phyloP scores from a whole-genome alignment of 305 asterid genomes.

The Rubia peregrina region DNA sequence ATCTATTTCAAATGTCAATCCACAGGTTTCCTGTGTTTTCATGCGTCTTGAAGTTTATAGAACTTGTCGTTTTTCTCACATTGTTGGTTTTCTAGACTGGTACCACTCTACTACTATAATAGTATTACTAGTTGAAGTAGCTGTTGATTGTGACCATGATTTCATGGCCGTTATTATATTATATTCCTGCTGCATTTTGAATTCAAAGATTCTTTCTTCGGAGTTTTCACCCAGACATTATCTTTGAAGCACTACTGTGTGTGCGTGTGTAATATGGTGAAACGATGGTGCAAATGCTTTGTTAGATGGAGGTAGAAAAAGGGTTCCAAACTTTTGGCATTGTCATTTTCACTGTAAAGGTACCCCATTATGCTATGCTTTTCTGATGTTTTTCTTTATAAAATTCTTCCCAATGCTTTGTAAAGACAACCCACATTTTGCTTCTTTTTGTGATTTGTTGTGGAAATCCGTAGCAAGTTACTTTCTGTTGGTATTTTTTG shows the following conservation, averaged over 20 bases:
- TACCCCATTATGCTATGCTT: constrained; percentile 27
- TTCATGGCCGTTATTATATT: constrained; percentile 19
- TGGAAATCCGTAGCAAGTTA: neutral
- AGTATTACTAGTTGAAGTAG: constrained; percentile 8
- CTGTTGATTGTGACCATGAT: constrained; percentile 13
- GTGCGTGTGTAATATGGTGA: constrained; percentile 15
- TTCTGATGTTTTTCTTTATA: constrained; percentile 10
- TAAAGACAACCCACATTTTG: constrained; percentile 14
- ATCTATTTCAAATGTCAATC: constrained; percentile 34
- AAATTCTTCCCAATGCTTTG: constrained; percentile 18
- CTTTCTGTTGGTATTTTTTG: constrained; percentile 8
- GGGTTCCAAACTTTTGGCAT: constrained; percentile 29
- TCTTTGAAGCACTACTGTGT: constrained; percentile 10
- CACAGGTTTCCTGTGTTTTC: constrained; percentile 57
- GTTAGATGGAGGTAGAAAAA: constrained; percentile 32
- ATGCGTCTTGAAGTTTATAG: constrained; percentile 27
- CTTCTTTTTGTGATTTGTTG: neutral
- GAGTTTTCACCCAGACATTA: neutral
- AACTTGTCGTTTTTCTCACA: constrained; percentile 34
- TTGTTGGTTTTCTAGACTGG: constrained; percentile 27
- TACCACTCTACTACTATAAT: neutral
- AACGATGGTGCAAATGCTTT: constrained; percentile 20
- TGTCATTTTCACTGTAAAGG: constrained; percentile 29
- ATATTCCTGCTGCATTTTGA: constrained; percentile 23
- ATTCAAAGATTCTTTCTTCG: constrained; percentile 21